A percentile compares a stretch with the other conserved stretches of the same genome.
Evolutionary conservation across 2,329 filamentous ascomycete species (phyloP).

Genomic region (Capronia epimyces): DNA sequence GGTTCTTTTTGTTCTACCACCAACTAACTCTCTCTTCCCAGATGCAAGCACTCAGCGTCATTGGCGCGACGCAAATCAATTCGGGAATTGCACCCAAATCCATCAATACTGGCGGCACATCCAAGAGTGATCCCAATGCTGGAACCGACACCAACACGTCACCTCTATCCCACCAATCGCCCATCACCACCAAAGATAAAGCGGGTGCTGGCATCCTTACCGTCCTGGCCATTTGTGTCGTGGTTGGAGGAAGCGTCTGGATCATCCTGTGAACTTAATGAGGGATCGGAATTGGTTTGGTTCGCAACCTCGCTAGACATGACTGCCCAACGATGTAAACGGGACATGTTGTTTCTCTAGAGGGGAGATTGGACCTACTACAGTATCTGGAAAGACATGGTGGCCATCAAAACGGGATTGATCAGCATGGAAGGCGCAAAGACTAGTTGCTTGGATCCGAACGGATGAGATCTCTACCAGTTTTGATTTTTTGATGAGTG

Average conservation of each 20-base stretch:
- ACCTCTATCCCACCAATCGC: constrained; percentile 7
- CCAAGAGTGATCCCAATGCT: constrained; percentile 36
- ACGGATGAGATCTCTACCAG: too few species aligned
- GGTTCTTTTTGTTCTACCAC: too few species aligned
- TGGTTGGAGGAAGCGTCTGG: constrained; percentile 33
- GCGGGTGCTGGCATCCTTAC: constrained; percentile 40
- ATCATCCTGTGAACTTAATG: constrained; percentile 30
- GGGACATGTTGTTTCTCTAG: too few species aligned
- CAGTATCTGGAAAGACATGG: too few species aligned
- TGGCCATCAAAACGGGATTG: too few species aligned
- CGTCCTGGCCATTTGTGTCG: constrained; percentile 30
- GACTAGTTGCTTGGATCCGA: too few species aligned
- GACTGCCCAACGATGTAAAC: too few species aligned
- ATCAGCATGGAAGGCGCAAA: too few species aligned
- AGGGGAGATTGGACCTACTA: too few species aligned
- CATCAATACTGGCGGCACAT: constrained; percentile 53
- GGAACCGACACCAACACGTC: constrained; percentile 27
- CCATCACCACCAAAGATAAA: constrained; percentile 34
- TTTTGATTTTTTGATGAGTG: too few species aligned
- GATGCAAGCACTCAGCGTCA: constrained; percentile 60
- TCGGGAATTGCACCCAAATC: constrained; percentile 48
- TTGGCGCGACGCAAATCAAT: constrained; percentile 56
- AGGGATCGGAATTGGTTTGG: background rate
- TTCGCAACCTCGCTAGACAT: background rate
- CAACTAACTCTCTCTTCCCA: constrained; percentile 12